Conservation (phyloP, 805 yeast genomes). For the Brettanomyces custersianus region DNA sequence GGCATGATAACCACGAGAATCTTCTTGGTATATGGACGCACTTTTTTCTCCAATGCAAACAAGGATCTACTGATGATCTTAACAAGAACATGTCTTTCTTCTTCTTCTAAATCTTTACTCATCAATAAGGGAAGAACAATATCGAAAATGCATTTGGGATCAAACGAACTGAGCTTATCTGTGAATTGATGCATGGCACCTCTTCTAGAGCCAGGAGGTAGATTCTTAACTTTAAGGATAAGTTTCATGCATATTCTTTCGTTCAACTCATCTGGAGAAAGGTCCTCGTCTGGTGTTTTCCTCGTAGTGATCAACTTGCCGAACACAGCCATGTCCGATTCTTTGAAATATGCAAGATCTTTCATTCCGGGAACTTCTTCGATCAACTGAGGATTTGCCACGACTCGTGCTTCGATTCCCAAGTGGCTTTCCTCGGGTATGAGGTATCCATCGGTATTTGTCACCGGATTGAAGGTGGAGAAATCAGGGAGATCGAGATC, state of each 20-base stretch:
- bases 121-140: slow-evolving; percentile 68
- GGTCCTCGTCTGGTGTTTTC: slow-evolving; percentile 21
- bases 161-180: slow-evolving; percentile 54
- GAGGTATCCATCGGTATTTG: slow-evolving; percentile 30
- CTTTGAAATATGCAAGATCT: slow-evolving; percentile 61
- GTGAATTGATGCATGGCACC: slow-evolving; percentile 57
- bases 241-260: slow-evolving; percentile 56
- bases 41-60: slow-evolving; percentile 51
- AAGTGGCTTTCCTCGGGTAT: slow-evolving; percentile 40
- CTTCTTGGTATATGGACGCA: slow-evolving; percentile 67
- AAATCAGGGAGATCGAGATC: slow-evolving; percentile 28
- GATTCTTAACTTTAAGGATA: slow-evolving; percentile 68
- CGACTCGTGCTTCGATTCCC: slow-evolving; percentile 18
- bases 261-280: slow-evolving; percentile 43
- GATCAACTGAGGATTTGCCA: slow-evolving; percentile 29
- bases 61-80: slow-evolving; percentile 67
- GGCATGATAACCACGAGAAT: slow-evolving; percentile 73
- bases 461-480: slow-evolving; percentile 14
- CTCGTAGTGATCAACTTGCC: slow-evolving; percentile 40
- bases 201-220: slow-evolving; percentile 61
- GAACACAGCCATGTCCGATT: slow-evolving; percentile 64
- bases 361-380: slow-evolving; percentile 55
- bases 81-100: slow-evolving; percentile 74
- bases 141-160: slow-evolving; percentile 55
- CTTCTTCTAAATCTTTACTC: slow-evolving; percentile 66